phyloP scores from a whole-genome alignment of 805 yeast species.

The Saccharomycopsis sp. region DNA sequence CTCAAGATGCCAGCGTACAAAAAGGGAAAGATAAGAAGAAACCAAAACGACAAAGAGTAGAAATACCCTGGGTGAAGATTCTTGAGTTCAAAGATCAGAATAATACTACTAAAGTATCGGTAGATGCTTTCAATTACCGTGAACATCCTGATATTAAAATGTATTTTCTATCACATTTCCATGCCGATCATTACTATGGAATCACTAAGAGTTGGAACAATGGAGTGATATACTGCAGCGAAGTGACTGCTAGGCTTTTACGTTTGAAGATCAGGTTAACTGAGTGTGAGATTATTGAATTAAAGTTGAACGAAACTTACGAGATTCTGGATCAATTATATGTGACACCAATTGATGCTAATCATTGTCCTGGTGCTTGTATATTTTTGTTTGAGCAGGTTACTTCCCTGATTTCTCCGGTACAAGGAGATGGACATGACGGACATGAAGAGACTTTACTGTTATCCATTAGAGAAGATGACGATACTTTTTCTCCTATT shows the following conservation, averaged over 20 bases:
- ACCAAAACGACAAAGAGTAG: slow-evolving; percentile 9
- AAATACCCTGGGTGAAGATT: slow-evolving; percentile 20
- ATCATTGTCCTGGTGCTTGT: slow-evolving; percentile 96
- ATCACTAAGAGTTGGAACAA: slow-evolving; percentile 68
- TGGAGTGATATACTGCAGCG: slow-evolving; percentile 67
- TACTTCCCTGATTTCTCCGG: background rate
- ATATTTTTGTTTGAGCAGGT: slow-evolving; percentile 54
- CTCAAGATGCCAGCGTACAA: background rate
- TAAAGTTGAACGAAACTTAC: slow-evolving; percentile 38
- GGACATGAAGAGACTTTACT: background rate
- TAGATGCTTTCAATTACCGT: slow-evolving; percentile 19
- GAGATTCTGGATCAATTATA: slow-evolving; percentile 29
- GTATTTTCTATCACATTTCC: slow-evolving; percentile 78
- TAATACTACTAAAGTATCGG: slow-evolving; percentile 5
- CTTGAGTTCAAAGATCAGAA: slow-evolving; percentile 12
- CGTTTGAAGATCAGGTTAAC: slow-evolving; percentile 48
- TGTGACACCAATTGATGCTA: slow-evolving; percentile 72
- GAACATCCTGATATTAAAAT: slow-evolving; percentile 32
- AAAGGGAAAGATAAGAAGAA: background rate
- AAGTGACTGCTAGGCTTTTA: slow-evolving; percentile 57
- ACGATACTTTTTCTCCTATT: background rate
- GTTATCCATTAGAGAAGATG: background rate
- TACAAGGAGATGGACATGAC: background rate
- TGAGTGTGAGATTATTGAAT: slow-evolving; percentile 33
- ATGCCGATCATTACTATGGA: slow-evolving; percentile 92